phyloP scores from a whole-genome alignment of 805 yeast species.

The Yamadazyma nakazawae region DNA sequence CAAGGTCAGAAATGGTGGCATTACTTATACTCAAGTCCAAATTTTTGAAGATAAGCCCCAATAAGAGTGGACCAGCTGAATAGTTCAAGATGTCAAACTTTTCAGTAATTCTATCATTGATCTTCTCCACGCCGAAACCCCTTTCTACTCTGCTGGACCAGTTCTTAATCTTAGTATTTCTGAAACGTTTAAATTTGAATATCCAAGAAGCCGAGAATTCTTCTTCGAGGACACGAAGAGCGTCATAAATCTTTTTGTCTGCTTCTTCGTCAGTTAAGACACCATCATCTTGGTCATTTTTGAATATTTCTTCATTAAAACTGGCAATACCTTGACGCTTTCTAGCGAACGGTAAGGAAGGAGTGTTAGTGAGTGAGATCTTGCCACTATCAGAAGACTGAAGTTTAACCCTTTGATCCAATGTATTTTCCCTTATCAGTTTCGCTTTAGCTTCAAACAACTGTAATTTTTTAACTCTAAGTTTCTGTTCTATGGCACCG shows the following conservation, averaged over 20 bases:
- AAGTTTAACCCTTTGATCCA: constrained; percentile 7
- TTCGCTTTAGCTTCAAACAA: constrained; percentile 30
- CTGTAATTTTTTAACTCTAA: constrained; percentile 50
- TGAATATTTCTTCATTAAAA: constrained; percentile 3
- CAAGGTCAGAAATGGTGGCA: constrained; percentile 30
- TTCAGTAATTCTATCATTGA: constrained; percentile 26
- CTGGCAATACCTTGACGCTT: not conserved
- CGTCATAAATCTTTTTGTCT: constrained; percentile 22
- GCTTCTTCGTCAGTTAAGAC: constrained; percentile 23
- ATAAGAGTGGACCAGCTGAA: constrained; percentile 30
- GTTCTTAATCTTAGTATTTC: constrained; percentile 17
- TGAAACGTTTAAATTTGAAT: constrained; percentile 26
- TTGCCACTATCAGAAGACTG: not conserved
- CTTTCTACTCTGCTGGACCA: constrained; percentile 26
- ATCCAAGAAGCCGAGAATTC: constrained; percentile 36
- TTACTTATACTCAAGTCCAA: constrained; percentile 28
- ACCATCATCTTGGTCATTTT: not conserved
- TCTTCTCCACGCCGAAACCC: constrained; percentile 35
- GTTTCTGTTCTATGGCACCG: constrained; percentile 63
- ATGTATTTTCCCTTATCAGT: constrained; percentile 14
- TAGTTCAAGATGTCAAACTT: constrained; percentile 36
- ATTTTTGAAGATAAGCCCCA: constrained; percentile 28
- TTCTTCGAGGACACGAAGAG: constrained; percentile 22
- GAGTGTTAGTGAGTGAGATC: not conserved
- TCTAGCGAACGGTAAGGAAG: not conserved